Conservation (phyloP, 768 basidiomycete genomes). For the Fomitopsis pulvina region DNA sequence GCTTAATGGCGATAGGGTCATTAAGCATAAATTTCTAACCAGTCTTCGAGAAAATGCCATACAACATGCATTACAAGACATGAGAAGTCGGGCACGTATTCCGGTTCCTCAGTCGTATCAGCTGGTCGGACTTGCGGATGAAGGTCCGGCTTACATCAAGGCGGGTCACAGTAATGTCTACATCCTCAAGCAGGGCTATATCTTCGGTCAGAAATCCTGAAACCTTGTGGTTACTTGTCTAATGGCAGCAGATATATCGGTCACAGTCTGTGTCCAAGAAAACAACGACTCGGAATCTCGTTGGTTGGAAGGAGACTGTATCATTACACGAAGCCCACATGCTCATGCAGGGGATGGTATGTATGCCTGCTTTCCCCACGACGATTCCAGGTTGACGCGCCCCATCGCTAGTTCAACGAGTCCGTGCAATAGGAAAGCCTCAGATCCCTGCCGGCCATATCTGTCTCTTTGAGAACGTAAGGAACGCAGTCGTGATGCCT, state of each 20-base stretch:
- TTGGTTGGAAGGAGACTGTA: constrained; percentile 46
- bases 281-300: constrained; percentile 40
- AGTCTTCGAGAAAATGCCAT: constrained; percentile 55
- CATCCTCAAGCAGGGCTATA: constrained; percentile 45
- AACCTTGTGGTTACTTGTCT: too few relatives aligned
- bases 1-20: constrained; percentile 17
- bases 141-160: constrained; percentile 57
- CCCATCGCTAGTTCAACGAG: constrained; percentile 50
- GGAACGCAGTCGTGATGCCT: constrained; percentile 69
- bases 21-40: constrained; percentile 52
- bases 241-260: too few relatives aligned
- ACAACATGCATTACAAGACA: constrained; percentile 58
- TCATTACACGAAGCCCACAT: constrained; percentile 65
- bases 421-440: constrained; percentile 65
- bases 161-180: constrained; percentile 49
- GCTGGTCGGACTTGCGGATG: constrained; percentile 79
- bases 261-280: constrained; percentile 52
- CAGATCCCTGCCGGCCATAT: constrained; percentile 35
- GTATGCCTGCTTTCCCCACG: too few relatives aligned
- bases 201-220: constrained; percentile 50
- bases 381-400: too few relatives aligned
- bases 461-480: constrained; percentile 54
- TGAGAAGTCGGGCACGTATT: constrained; percentile 74
- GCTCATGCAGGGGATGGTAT: constrained; percentile 71
- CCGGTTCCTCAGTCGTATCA: constrained; percentile 60